Evolutionary conservation across 2,329 filamentous ascomycete species (phyloP), one percentile per base, ranked within the genome.

Genomic region (Trichoderma harzianum): DNA sequence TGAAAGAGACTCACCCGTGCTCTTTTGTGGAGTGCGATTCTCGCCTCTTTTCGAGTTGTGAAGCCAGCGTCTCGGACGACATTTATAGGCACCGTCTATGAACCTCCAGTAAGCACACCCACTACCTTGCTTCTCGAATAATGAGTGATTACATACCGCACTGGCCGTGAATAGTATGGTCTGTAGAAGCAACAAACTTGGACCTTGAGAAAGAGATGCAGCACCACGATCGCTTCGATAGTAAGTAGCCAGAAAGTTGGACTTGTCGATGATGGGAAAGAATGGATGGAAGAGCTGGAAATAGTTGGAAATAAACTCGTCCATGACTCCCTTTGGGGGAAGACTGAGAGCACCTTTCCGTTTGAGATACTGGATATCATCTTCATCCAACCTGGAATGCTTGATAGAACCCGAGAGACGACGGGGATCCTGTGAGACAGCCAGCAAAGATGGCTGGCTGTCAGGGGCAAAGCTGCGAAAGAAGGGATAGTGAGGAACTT

Each of bases 261-360:
- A 53, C 43, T 72, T 73, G 32, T 75, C 73, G 24, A 76, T 58
- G 28, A 76, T 70, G 7, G 74, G 74, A 51, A 76, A 76, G 69
- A 75, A 76, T 6, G 74, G 72, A 21, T 76, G 75, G 36, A 76
- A 74, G 10, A 74, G 57, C 32, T 67, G 64, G 26, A 76, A 76
- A 61, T 75, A 76, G 12, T 70, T 61, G 1, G 71, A 68, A 53
- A 76, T 64, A 55, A 73, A 73, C 53, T 71, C 70, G 30, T 74
- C 73, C 51, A 75, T 68, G 10, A 74, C 60, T n/a, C 51, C 32
- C 58, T 69, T 70, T 14, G 71, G 53, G 2, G 73, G 74, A 26
- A 75, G 67, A 53, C 62, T 62, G 12, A 76, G 68, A 11, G 69
- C 73, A 3, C 72, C 75, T 26, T 74, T 74, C 3, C 72, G 72